Evolutionary conservation across 495 filamentous ascomycete genomes (phyloP), one percentile per base, ranked within the genome.

Genomic region (Durotheca rogersii): DNA sequence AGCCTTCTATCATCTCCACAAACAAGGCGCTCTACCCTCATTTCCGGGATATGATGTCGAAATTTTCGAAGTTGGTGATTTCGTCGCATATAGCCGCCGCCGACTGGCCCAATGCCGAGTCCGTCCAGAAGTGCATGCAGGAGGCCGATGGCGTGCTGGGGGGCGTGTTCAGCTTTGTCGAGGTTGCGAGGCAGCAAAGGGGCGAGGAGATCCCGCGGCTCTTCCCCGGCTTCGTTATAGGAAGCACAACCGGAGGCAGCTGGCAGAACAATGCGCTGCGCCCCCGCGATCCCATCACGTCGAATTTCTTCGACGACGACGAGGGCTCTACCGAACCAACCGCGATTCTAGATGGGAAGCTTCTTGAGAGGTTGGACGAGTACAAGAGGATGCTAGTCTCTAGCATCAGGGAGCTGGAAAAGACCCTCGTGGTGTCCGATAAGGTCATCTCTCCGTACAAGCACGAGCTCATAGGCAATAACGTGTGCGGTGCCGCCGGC

Each of bases 21-120:
- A 98, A 98, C 69, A 95, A 95, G 69, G 84, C 88, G 1, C 75
- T 98, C 33, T 96, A 97, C 61, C 93, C 94, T 20, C 90, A 97
- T 71, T 98, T 96, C 69, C 81, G 94, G 40, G 94, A 96, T 64
- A 96, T 96, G 86, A 98, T 98, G 93, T 97, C 93, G 4, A 88
- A 93, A 58, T 97, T 97, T 70, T 97, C 94, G 29, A 98, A 97
- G 67, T 76, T 98, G 29, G 94, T 98, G 16, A 81, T 98, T 25
- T 97, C 92, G 15, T 96, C 93, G n/a, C 93, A 97, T 66, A 95
- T 97, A 62, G 93, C 93, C 27, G 88, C 92, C 16, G 86, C 92
- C 20, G 93, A 97, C 67, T 96, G 87, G 82, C 89, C 90, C 15
- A 82, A 80, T 49, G 74, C 80, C 25, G 93, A 98, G 64, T 94